Conservation (phyloP, 768 basidiomycete genomes). For the Pleurotus tuoliensis region DNA sequence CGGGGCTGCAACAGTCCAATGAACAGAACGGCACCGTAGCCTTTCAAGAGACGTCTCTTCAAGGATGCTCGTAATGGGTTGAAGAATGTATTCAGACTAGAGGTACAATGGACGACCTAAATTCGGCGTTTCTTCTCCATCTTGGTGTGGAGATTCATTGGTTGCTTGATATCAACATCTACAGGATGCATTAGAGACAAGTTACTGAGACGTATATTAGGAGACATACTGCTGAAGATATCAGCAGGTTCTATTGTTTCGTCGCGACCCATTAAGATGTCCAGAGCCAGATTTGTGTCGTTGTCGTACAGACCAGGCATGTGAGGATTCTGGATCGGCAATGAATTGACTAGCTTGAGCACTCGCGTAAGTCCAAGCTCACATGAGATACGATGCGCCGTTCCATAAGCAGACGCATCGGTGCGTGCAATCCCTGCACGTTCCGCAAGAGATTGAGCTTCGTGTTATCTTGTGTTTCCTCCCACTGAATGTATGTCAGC, state of each 20-base stretch:
- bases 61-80: no score
- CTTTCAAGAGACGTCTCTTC: no score
- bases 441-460: slow-evolving; percentile 83
- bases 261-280: slow-evolving; percentile 92
- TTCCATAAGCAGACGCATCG: slow-evolving; percentile 91
- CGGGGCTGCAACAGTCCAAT: no score
- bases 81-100: no score
- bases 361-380: slow-evolving; percentile 21
- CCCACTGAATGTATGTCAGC: slow-evolving; percentile 61
- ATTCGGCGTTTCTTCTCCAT: slow-evolving; percentile 61
- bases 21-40: no score
- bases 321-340: slow-evolving; percentile 50
- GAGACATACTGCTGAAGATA: slow-evolving; percentile 66
- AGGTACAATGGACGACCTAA: slow-evolving; percentile 17
- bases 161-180: slow-evolving; percentile 52
- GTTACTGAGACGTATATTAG: neutral
- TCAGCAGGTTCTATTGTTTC: slow-evolving; percentile 77
- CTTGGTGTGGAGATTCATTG: slow-evolving; percentile 54
- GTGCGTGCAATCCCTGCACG: slow-evolving; percentile 82
- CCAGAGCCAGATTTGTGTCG: slow-evolving; percentile 80
- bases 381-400: slow-evolving; percentile 80
- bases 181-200: slow-evolving; percentile 3
- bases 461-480: slow-evolving; percentile 85
- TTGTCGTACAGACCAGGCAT: slow-evolving; percentile 49
- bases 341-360: neutral